A percentile compares a stretch with the other conserved stretches of the same genome.
Conservation (phyloP, 1,139 yeast species). For the Yamadazyma triangularis region DNA sequence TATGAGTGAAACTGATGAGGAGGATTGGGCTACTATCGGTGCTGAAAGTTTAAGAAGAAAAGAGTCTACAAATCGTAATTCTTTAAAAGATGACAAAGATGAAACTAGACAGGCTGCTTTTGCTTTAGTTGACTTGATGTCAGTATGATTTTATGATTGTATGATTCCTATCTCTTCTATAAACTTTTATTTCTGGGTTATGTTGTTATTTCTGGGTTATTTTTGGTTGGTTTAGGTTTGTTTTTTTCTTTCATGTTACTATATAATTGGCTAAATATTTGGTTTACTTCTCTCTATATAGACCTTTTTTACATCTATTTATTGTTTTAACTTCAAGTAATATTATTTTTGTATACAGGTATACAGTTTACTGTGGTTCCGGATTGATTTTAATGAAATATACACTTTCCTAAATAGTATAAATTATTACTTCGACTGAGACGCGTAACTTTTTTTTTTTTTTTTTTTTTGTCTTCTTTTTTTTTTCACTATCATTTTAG, state of each 20-base stretch:
- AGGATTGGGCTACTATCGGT: slow-evolving; percentile 91
- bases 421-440: not conserved
- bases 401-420: not conserved
- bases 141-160: too few species aligned
- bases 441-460: not conserved
- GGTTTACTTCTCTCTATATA: not conserved
- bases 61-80: slow-evolving; percentile 4
- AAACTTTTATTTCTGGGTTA: too few species aligned
- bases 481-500: too few species aligned
- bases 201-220: too few species aligned
- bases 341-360: not conserved
- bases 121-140: slow-evolving; percentile 57
- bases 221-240: too few species aligned
- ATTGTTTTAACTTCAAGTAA: not conserved
- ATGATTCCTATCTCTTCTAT: too few species aligned
- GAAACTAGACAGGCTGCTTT: slow-evolving; percentile 48
- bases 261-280: too few species aligned
- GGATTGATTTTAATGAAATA: too few species aligned
- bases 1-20: slow-evolving; percentile 74
- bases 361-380: too few species aligned
- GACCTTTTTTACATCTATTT: not conserved
- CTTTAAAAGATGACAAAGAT: slow-evolving; percentile 28
- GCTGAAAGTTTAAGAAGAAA: slow-evolving; percentile 53
- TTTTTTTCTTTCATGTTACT: too few species aligned
- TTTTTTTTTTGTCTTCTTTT: too few species aligned